Evolutionary conservation across 208 protist species (phyloP), one percentile per base, ranked within the genome.

Genomic region (Leishmania lainsoni): DNA sequence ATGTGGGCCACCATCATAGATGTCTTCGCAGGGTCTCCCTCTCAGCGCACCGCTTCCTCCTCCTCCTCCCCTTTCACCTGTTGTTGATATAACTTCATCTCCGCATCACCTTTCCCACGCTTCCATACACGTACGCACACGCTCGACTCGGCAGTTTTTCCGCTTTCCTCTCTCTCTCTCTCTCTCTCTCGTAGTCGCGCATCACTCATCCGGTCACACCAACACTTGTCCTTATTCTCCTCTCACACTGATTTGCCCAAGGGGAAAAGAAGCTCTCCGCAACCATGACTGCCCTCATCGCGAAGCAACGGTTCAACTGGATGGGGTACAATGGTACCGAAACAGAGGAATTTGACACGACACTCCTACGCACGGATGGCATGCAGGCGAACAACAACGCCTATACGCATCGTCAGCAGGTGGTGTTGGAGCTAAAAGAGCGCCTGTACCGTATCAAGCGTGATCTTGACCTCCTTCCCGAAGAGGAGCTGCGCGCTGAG

Each of bases 291-390:
- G 87, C 88, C 35, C 79, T 95, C 45, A 79, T 94, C 52, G 81
- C 85, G n/a, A 88, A 74, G n/a, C 87, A 96, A 69, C 86, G 89
- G 51, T 95, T 91, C 83, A 97, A 95, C 86, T 97, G 94, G 94
- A 97, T 97, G 94, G 91, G 92, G 51, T 89, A 95, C 85, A 86
- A 95, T 75, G 92, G 94, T 65, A 93, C 90, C 70, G 88, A 95
- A 86, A 90, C 90, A 22, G 79, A 89, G 69, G 78, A 89, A 68
- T 72, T 93, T 61, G 87, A 93, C 79, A 75, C 85, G 35, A 58
- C 73, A 17, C 74, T 93, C 12, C 77, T 95, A 29, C 93, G 92
- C 68, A 14, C 49, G 54, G 86, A 77, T 22, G 49, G 72, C 14
- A 73, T 68, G 0, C 42, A 35, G n/a, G 73, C 75, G 14, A 82